Evolutionary conservation across 148 eudicot species (phyloP), one percentile per base, ranked within the genome.

Genomic region (Spergularia bocconei): DNA sequence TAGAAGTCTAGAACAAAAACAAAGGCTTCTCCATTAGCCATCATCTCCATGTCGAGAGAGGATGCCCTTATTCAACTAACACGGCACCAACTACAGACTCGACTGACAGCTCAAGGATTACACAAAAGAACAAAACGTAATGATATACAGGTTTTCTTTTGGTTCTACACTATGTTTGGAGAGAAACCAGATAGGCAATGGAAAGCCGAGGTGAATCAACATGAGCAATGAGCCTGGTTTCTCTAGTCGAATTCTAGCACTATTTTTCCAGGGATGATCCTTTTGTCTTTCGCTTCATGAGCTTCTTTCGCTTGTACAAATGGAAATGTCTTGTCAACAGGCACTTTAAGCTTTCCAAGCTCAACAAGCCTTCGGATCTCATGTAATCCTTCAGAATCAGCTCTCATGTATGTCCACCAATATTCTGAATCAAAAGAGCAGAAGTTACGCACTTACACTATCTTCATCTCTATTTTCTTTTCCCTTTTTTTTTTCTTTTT

Each of bases 341-440:
- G 99, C 48, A 96, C 80, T 79, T 80, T 89, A 79, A 96, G 84
- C 84, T 88, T 92, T 54, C 99, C 99, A 44, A 65, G 84, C 80
- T 86, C 98, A 47, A 81, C 73, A 19, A 96, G 87, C 84, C 88
- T 70, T 4, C 85, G 87, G 41, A 92, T 96, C 83, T 92, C 89
- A 19, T 87, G 78, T 78, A 96, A 85, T 74, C 97, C 99, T 86
- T 96, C 98, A 20, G 90, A 57, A 83, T 96, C 99, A 38, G 94
- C 87, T 80, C 99, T 88, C 99, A 96, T 96, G 81, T 83, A 92
- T 20, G 89, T 86, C 98, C 99, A 95, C 82, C 75, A 87, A 77
- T 95, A 95, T 72, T 86, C 99, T 95, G 87, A 55, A 16, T 38
- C 11, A 60, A 74, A 58, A 44, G n/a, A 69, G 41, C 19, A n/a